Evolutionary conservation across 1,284 basidiomycete species (phyloP), one percentile per base, ranked within the genome.

Genomic region (Apiotrichum mycotoxinovorans): DNA sequence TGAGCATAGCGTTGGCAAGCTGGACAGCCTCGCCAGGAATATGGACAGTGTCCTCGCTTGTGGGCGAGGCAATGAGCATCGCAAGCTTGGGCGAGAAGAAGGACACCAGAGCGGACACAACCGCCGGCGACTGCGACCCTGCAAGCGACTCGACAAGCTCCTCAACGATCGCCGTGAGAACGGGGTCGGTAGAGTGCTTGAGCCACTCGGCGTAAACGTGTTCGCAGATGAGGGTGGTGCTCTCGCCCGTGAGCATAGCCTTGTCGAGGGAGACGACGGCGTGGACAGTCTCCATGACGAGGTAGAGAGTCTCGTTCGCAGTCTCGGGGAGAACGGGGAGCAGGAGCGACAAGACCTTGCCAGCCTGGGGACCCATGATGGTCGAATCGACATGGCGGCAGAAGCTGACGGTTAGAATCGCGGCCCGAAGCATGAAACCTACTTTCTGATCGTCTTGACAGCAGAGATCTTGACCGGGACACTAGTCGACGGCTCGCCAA

Each of bases 381-480:
- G 81, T 80, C 0, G 83, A 79, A 10, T 72, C 64, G 23, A 81
- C 68, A 61, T 78, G 78, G 14, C 80, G 79, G 66, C 79, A 80
- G 70, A 83, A 81, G 71, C 79, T 79, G 54, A 26, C 52, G 34
- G 25, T 41, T 35, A 53, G 27, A 40, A 35, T 4, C 2, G 20
- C 0, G 18, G 10, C 9, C 4, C 3, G 22, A 40, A n/a, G 2
- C 12, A 17, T 22, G 14, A 1, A 7, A 68, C 83, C 58, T 68
- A 94, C 93, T 94, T 92, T 69, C 88, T 85, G 46, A 95, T 82
- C 1, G 93, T 91, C 73, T 90, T 89, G 35, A 98, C 87, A 17
- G 94, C 94, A 4, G 91, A 95, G 4, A 98, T 81, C 77, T 96
- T 98, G 70, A 97, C 88, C 0, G 91, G 88, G 18, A 91, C 82